Evolutionary conservation across 1,139 yeast species (phyloP), one percentile per base, ranked within the genome.

Genomic region (Blastobotrys buckinghamii): DNA sequence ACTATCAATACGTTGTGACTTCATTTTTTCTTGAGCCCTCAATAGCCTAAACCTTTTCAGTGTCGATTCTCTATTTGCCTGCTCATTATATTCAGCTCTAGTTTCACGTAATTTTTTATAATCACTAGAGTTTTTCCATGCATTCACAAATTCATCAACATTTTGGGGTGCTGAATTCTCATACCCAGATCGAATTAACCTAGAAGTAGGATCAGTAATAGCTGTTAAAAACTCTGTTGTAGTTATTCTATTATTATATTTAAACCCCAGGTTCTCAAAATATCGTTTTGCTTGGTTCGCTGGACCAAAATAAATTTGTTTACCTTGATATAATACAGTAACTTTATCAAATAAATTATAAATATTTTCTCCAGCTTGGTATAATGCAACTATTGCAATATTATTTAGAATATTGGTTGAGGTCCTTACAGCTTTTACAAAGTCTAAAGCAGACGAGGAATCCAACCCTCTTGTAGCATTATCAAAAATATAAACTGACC

Each of bases 391-490:
- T 48, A 81, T 68, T 4, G 83, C 81, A 24, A 83, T 76, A 46
- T 74, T 71, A 50, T 71, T 71, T 62, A 77, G 66, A 60, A 80
- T 64, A 53, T 75, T 75, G 6, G 86, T 78, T 6, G 79, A 72
- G 1, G 80, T 73, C 60, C 82, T 77, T 38, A 81, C 71, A 44
- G 82, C 81, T 60, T 73, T 75, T 24, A 83, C 75, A 59, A 75
- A 81, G 59, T 80, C 85, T 53, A 81, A 70, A 24, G 86, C 86
- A 27, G 86, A 80, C 8, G 84, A 78, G 19, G 87, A 80, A 67
- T 81, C 87, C 53, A 81, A 71, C 60, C 86, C 87, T 65, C 85
- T 73, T 10, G 86, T 81, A 15, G 85, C 81, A 59, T 81, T 81
- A 69, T 81, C 86, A 82, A 84, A 81, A 59, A 81, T 77, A 57